These are phyloP conservation scores for Pichia cabralensis DNA, from an alignment of 805 yeast genomes.

Conservation along the genomic window DNA sequence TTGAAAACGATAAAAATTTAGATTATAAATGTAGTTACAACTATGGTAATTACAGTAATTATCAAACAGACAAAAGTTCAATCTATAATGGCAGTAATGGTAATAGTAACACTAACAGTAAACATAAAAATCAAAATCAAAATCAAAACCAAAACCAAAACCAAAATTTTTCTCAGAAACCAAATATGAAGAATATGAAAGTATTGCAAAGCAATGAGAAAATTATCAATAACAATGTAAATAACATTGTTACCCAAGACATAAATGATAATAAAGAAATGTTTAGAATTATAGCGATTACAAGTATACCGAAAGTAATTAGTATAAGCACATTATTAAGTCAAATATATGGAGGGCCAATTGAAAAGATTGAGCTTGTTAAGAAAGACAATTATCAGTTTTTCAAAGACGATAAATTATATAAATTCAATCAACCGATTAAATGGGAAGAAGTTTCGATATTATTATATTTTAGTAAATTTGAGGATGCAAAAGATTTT, in stretches of 20 bases:
- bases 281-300: slow-evolving; percentile 15
- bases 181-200: too few species aligned
- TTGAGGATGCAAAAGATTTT: slow-evolving; percentile 46
- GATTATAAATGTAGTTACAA: background rate
- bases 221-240: background rate
- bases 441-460: slow-evolving; percentile 23
- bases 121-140: too few species aligned
- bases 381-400: slow-evolving; percentile 13
- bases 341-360: slow-evolving; percentile 60
- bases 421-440: slow-evolving; percentile 6
- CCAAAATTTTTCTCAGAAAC: too few species aligned
- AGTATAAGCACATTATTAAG: slow-evolving; percentile 42
- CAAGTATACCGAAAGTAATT: slow-evolving; percentile 23
- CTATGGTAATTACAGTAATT: background rate
- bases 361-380: slow-evolving; percentile 37
- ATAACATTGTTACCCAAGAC: background rate
- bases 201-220: too few species aligned
- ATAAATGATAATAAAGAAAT: slow-evolving; percentile 1
- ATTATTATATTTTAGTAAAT: slow-evolving; percentile 42
- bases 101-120: too few species aligned
- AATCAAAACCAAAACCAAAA: too few species aligned
- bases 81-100: too few species aligned
- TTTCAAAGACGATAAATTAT: slow-evolving; percentile 1
- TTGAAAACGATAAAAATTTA: background rate
- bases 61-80: background rate